Percentiles rank a stretch among this genome's conserved stretches.
Conservation (phyloP, 306 rosid genomes). For the Rubus parviflorus region DNA sequence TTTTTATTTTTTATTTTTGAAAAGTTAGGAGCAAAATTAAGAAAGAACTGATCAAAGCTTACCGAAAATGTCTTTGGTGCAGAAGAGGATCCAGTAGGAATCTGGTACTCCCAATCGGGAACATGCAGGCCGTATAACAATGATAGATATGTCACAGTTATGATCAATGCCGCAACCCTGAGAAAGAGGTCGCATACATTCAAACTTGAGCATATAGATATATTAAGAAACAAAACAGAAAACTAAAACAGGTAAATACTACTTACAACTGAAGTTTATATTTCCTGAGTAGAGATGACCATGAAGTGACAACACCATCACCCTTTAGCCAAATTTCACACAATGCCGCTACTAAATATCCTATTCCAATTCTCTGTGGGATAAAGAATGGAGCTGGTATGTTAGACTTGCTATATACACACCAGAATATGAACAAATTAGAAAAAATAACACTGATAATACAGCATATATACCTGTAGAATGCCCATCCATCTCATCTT, state of each 20-base stretch:
- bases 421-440: background rate
- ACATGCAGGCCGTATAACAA: slow-evolving; percentile 70
- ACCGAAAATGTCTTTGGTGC: slow-evolving; percentile 62
- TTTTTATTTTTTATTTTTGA: background rate
- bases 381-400: background rate
- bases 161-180: slow-evolving; percentile 61
- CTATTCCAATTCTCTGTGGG: slow-evolving; percentile 81
- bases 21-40: background rate
- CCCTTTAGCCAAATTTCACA: slow-evolving; percentile 95
- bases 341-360: slow-evolving; percentile 70
- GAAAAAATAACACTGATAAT: background rate
- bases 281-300: slow-evolving; percentile 59
- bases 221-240: background rate
- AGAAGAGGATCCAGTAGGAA: slow-evolving; percentile 45
- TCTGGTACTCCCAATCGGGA: slow-evolving; percentile 88
- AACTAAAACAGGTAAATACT: background rate
- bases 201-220: background rate
- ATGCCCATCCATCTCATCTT: slow-evolving; percentile 84
- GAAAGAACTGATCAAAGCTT: slow-evolving; percentile 31
- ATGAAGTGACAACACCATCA: slow-evolving; percentile 52
- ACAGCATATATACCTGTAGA: slow-evolving; percentile 57
- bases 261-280: slow-evolving; percentile 77
- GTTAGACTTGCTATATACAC: background rate
- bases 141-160: slow-evolving; percentile 54
- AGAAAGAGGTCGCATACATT: background rate